Evolutionary conservation across 176 grass and related monocot species (phyloP).

Genomic region (Musa troglodytarum): DNA sequence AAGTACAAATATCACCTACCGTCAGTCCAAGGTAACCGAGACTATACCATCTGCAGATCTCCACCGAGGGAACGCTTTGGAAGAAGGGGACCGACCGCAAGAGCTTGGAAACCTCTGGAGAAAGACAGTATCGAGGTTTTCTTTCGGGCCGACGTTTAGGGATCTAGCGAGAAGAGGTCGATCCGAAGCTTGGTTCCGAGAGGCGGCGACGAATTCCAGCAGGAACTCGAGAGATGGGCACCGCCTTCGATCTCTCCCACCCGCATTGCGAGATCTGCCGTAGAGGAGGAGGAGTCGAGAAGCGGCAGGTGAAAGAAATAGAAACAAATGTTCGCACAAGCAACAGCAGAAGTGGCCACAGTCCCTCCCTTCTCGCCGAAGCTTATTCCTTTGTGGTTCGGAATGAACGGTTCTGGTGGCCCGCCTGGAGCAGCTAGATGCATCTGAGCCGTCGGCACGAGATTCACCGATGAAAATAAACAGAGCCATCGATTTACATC

Average conservation of each 20-base stretch:
- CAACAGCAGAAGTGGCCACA: neutral
- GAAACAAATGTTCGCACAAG: neutral
- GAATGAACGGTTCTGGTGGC: no score
- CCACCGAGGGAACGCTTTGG: neutral
- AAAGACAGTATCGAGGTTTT: slow-evolving; percentile 16
- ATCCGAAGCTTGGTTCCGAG: slow-evolving; percentile 7
- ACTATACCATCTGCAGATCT: neutral
- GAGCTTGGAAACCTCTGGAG: neutral
- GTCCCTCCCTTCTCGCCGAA: no score
- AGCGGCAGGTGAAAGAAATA: neutral
- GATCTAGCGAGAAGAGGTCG: slow-evolving; percentile 36
- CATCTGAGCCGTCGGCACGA: no score
- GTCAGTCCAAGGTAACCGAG: neutral
- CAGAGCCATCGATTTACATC: no score
- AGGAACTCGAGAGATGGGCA: no score
- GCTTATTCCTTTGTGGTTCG: no score
- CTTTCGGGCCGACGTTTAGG: neutral
- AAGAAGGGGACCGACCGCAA: slow-evolving; percentile 8
- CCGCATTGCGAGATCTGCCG: neutral
- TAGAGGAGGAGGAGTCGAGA: no score
- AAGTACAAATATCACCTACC: neutral
- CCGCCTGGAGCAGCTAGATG: no score
- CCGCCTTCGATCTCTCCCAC: neutral
- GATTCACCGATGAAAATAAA: no score
- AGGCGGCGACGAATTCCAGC: neutral